These are phyloP conservation scores for Laburnicola sp. DNA, from an alignment of 2,329 filamentous ascomycete species.

Conservation along the genomic window DNA sequence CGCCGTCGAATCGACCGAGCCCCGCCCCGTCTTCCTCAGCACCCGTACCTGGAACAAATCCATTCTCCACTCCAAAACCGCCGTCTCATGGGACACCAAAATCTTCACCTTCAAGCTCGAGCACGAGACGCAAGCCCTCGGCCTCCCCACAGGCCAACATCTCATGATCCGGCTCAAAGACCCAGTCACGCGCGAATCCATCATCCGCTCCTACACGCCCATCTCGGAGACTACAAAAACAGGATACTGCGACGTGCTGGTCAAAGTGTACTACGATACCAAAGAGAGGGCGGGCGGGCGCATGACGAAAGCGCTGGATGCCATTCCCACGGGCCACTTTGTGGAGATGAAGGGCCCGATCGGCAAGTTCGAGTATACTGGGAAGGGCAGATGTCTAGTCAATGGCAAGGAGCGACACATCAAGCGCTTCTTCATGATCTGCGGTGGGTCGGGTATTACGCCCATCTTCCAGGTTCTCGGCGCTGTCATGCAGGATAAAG, in stretches of 20 bases:
- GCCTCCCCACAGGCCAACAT: slow-evolving; percentile 83
- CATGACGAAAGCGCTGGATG: slow-evolving; percentile 80
- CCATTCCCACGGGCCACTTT: slow-evolving; percentile 69
- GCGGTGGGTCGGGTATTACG: slow-evolving; percentile 87
- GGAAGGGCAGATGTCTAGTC: slow-evolving; percentile 65
- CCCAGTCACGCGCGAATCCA: slow-evolving; percentile 67
- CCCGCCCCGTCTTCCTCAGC: slow-evolving; percentile 69
- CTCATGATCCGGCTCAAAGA: slow-evolving; percentile 81
- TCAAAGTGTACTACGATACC: slow-evolving; percentile 78
- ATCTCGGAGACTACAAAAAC: slow-evolving; percentile 65
- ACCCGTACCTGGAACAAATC: slow-evolving; percentile 73
- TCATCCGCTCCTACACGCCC: slow-evolving; percentile 87
- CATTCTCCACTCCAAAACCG: slow-evolving; percentile 67
- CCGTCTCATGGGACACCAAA: slow-evolving; percentile 74
- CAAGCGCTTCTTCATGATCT: slow-evolving; percentile 79
- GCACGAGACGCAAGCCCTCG: slow-evolving; percentile 68
- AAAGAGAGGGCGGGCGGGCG: slow-evolving; percentile 65
- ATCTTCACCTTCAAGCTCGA: slow-evolving; percentile 82
- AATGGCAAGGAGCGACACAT: slow-evolving; percentile 61
- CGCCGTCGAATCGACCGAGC: slow-evolving; percentile 48
- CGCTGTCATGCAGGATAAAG: slow-evolving; percentile 67
- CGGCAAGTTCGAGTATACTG: slow-evolving; percentile 80
- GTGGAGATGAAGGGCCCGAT: slow-evolving; percentile 88
- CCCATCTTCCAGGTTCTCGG: slow-evolving; percentile 83
- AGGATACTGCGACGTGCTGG: slow-evolving; percentile 72